Evolutionary conservation across 2,329 filamentous ascomycete genomes (phyloP), one percentile per base, ranked within the genome.

Genomic region (Nakataea oryzae): DNA sequence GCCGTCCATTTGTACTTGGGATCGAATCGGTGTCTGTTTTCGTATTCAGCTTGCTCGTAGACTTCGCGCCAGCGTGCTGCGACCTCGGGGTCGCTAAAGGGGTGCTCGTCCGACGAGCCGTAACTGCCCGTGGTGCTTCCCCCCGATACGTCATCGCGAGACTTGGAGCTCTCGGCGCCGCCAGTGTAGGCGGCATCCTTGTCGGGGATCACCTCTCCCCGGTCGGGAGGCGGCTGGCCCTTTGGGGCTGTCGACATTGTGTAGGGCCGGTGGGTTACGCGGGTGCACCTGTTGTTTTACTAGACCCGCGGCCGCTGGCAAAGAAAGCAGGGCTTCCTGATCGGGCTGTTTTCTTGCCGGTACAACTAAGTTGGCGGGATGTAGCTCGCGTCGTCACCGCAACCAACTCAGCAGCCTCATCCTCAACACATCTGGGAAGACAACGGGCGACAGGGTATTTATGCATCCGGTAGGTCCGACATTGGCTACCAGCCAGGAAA

Each of bases 1-100:
- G 76, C 70, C n/a, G 80, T 79, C 85, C 85, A 88, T 57, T 69
- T 70, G 9, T 70, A 71, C 12, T 68, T 59, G 0, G 75, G 74
- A 63, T 78, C 76, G 68, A 71, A 78, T 55, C 76, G 72, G 65
- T 78, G 76, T 29, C 68, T 67, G 47, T 75, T 75, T 60, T 79
- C 76, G 63, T 78, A 78, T 65, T 81, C 74, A 8, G 71, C 69
- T 1, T 69, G 65, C 2, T 75, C 70, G 62, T 75, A 75, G 21
- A 72, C 69, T 2, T 67, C 30, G n/a, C 66, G 67, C 73, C 74
- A 76, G 58, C 72, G 69, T 2, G 66, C 66, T 0, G 73, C 73
- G 0, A 68, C 66, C 4, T 65, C 65, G 0, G 69, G 67, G 58
- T 74, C 69, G 12, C 62, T 24, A 60, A 74, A 74, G 1, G 72